Evolutionary conservation across 2,329 filamentous ascomycete species (phyloP), one percentile per base, ranked within the genome.

Genomic region (Colletotrichum chlorophyti): DNA sequence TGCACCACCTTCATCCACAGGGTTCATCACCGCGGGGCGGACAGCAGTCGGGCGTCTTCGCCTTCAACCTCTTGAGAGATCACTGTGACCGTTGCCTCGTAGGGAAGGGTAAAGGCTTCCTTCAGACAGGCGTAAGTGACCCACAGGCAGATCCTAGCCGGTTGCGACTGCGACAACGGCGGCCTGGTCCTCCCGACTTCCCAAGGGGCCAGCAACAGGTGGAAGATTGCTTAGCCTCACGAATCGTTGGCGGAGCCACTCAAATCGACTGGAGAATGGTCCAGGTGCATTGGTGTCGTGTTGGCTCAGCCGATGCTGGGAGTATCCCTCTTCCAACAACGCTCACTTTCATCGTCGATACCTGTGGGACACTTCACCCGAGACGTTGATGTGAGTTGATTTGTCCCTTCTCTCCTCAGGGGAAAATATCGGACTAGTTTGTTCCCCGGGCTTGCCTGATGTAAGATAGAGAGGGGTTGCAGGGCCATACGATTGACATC

Each of bases 321-420:
- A 55, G 40, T 45, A 59, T 53, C 51, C 57, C 57, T 55, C 38
- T 34, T 46, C 23, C 35, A 49, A 55, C 57, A 50, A 43, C 57
- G 51, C 57, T 45, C 32, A 37, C 45, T 40, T 50, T n/a, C 12
- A 19, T 26, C 38, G 35, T 29, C 17, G 55, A 45, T 45, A 38
- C 57, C 38, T 55, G 38, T 34, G 43, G 55, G 43, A 27, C 43
- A 43, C 23, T 49, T 43, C 43, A 34, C 12, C 43, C 55, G 37
- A 59, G 19, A 35, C n/a, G 34, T 32, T 42, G 29, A 17, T n/a
- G n/a, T n/a, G n/a, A n/a, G n/a, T n/a, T n/a, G n/a, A 24, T 14
- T 50, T 35, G 27, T 29, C 35, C 15, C 21, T 38, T 35, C 6
- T 27, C 29, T 19, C 24, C 23, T 37, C 37, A 43, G 43, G 43